Evolutionary conservation across 805 yeast species (phyloP), one percentile per base, ranked within the genome.

Genomic region (Ascoidea rubescens): DNA sequence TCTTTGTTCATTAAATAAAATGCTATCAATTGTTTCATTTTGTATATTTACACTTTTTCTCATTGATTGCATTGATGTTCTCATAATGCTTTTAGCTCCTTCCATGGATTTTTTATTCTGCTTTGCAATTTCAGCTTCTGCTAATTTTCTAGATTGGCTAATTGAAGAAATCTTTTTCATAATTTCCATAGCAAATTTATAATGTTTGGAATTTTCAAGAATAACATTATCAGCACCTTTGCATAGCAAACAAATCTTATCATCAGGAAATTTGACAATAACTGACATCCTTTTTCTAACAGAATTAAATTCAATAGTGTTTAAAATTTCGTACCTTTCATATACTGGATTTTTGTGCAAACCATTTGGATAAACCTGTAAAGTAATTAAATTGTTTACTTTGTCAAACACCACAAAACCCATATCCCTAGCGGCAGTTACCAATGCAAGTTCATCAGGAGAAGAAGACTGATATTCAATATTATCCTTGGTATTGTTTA

Each of bases 201-300:
- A 58, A 56, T 82, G 71, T 53, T 71, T 73, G 54, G 93, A 70
- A 53, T 86, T 75, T 50, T 90, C 96, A 51, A 90, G 64, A 49
- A 93, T 87, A 8, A 91, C 76, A 60, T 87, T 87, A 64, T 93
- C 99, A 1, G 99, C 99, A 52, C 99, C 99, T 67, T 93, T 93
- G 67, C 96, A 88, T 47, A 93, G 70, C 56, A 93, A 62, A 48
- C 91, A 79, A 28, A 89, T 74, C 54, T 84, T 74, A 5, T 78
- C 78, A 62, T 86, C 84, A 0, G 97, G 96, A 58, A 86, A 79
- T 55, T 69, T 74, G 1, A 89, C 82, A 7, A 91, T 64, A n/a
- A 87, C 79, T 0, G 97, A 87, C 99, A 93, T 93, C 62, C 99
- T 76, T 67, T 93, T 93, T 61, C 99, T 79, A 4, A 81, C 71